A percentile compares a stretch with the other conserved stretches of the same genome.
Conservation (phyloP, 352 stramenopile genomes). For the Blastocystis sp. region DNA sequence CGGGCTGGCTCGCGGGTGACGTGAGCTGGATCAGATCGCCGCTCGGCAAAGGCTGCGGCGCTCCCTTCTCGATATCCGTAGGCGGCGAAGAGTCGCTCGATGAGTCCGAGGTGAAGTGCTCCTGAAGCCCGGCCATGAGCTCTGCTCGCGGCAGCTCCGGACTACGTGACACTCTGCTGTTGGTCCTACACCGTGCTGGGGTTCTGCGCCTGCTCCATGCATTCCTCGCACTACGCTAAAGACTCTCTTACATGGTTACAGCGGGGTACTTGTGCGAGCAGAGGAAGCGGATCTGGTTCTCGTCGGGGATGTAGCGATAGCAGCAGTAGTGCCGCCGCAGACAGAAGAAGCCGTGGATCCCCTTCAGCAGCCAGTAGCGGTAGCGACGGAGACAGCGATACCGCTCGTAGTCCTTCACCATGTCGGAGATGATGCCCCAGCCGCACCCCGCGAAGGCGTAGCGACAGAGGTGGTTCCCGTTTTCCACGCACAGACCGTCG, state of each 20-base stretch:
- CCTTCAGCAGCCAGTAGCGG: conserved; percentile 34
- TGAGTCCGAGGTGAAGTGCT: not conserved
- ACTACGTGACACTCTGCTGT: not conserved
- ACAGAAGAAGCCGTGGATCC: conserved; percentile 50
- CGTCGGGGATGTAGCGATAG: not conserved
- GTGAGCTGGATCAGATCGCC: not conserved
- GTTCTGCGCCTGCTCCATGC: not conserved
- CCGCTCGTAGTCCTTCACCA: conserved; percentile 59
- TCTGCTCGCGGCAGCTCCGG: not conserved
- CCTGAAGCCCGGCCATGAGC: not conserved
- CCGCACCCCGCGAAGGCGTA: conserved; percentile 43
- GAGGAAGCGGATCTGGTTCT: not conserved
- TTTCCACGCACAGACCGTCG: conserved; percentile 45
- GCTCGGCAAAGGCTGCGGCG: not conserved
- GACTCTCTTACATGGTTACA: not conserved
- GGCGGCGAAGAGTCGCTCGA: not conserved
- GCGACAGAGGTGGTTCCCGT: not conserved
- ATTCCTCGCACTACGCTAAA: conserved; percentile 39
- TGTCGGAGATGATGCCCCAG: conserved; percentile 59
- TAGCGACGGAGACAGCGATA: conserved; percentile 40
- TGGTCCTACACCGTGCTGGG: conserved; percentile 2
- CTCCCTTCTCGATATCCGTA: not conserved
- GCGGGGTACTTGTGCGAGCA: conserved; percentile 15
- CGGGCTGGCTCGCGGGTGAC: not conserved
- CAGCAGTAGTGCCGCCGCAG: not conserved